Percentiles rank a stretch among this genome's conserved stretches.
Evolutionary conservation across 1,284 basidiomycete species (phyloP).

Genomic region (Sanguinoderma infundibulare): DNA sequence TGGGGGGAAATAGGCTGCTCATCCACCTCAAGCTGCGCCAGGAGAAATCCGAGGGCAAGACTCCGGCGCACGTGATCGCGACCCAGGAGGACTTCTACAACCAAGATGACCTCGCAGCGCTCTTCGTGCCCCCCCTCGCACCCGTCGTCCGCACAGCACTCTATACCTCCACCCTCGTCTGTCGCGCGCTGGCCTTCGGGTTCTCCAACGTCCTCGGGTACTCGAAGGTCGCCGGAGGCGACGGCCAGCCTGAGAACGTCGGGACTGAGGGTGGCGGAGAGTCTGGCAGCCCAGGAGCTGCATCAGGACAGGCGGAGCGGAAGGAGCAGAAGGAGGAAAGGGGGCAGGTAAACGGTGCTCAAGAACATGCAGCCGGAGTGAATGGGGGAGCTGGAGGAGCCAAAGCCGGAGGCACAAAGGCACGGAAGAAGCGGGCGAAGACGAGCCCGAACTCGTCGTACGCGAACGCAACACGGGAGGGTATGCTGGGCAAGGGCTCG

Average conservation of each 20-base stretch:
- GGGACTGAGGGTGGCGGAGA: background rate
- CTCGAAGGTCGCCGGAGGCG: background rate
- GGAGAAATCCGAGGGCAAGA: constrained; percentile 29
- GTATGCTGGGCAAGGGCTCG: background rate
- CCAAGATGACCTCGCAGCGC: constrained; percentile 54
- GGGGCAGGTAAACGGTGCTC: background rate
- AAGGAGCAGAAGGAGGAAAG: background rate
- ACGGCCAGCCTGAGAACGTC: background rate
- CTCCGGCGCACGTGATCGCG: constrained; percentile 51
- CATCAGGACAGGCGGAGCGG: background rate
- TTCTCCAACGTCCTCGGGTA: background rate
- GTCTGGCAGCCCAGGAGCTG: background rate
- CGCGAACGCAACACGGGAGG: background rate
- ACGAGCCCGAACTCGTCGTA: background rate
- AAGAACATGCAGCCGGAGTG: too few species aligned
- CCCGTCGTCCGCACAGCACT: constrained; percentile 47
- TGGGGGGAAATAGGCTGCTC: constrained; percentile 27
- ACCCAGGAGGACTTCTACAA: constrained; percentile 69
- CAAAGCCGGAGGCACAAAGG: background rate
- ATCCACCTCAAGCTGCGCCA: constrained; percentile 51
- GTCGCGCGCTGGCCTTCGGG: background rate
- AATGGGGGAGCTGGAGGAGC: too few species aligned
- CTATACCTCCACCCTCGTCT: background rate
- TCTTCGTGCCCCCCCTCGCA: constrained; percentile 54
- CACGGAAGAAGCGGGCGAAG: background rate